These are phyloP conservation scores for Aphanomyces stellatus DNA, from an alignment of 352 stramenopile species.

Conservation along the genomic window DNA sequence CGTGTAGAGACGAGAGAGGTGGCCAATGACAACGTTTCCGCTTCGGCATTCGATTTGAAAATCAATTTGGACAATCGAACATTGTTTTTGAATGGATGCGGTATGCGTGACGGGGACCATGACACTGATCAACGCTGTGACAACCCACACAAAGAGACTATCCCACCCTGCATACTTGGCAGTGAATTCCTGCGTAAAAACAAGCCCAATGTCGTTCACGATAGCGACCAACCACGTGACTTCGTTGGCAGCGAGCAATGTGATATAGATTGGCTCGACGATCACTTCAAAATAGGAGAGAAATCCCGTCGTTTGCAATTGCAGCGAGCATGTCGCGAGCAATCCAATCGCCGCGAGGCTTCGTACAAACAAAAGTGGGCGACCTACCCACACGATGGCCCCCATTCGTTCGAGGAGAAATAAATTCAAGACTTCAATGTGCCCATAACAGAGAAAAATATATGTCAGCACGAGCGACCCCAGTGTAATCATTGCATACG, in stretches of 20 bases:
- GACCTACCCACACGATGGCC: slow-evolving; percentile 12
- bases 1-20: too few species aligned
- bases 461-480: neutral
- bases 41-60: too few species aligned
- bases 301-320: neutral
- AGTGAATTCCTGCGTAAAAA: slow-evolving; percentile 9
- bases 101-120: neutral
- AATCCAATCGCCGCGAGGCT: neutral
- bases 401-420: neutral
- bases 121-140: neutral
- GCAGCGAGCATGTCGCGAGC: neutral
- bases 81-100: neutral
- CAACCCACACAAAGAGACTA: neutral
- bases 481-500: neutral
- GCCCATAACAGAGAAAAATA: neutral
- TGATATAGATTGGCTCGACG: neutral
- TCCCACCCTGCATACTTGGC: neutral
- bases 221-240: slow-evolving; percentile 9
- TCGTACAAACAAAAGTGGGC: neutral
- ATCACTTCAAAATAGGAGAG: neutral
- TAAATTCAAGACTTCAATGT: slow-evolving; percentile 9
- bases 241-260: neutral
- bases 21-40: too few species aligned
- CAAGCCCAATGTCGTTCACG: neutral
- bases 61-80: neutral